phyloP scores from a whole-genome alignment of 1,139 yeast genomes.

The Debaryomyces subglobosus region DNA sequence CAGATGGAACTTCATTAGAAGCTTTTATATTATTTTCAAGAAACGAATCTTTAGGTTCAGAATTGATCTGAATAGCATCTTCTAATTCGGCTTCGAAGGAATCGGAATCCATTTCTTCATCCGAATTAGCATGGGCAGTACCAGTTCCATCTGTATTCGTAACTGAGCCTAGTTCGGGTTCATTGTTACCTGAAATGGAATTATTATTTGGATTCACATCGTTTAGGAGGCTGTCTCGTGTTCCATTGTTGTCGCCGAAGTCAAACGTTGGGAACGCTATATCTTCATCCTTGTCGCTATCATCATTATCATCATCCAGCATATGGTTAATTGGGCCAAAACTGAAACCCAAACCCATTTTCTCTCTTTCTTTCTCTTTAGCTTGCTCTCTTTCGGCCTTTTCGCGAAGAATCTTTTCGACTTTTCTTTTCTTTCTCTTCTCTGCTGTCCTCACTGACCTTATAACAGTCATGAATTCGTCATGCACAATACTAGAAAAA shows the following conservation, averaged over 20 bases:
- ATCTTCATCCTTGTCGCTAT: slow-evolving; percentile 17
- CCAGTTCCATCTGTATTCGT: not conserved
- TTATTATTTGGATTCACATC: not conserved
- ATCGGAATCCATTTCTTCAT: slow-evolving; percentile 3
- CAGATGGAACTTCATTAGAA: not conserved
- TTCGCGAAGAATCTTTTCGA: slow-evolving; percentile 26
- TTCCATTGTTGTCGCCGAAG: slow-evolving; percentile 4
- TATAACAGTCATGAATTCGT: slow-evolving; percentile 40
- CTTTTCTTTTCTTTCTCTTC: slow-evolving; percentile 24
- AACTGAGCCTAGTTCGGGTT: not conserved
- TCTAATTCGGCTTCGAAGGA: slow-evolving; percentile 6
- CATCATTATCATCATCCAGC: slow-evolving; percentile 27
- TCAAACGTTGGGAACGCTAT: slow-evolving; percentile 2
- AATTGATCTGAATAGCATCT: slow-evolving; percentile 2
- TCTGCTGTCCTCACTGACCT: slow-evolving; percentile 41
- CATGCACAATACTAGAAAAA: slow-evolving; percentile 31
- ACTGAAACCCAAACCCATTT: slow-evolving; percentile 36
- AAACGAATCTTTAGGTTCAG: not conserved
- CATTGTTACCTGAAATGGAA: not conserved
- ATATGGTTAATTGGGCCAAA: slow-evolving; percentile 27
- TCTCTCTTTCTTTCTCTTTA: slow-evolving; percentile 20
- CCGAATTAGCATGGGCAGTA: not conserved
- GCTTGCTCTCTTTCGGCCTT: slow-evolving; percentile 25
- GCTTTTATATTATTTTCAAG: not conserved
- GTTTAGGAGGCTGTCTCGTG: not conserved